phyloP scores from a whole-genome alignment of 805 yeast species.

The Ogataea pignaliae region DNA sequence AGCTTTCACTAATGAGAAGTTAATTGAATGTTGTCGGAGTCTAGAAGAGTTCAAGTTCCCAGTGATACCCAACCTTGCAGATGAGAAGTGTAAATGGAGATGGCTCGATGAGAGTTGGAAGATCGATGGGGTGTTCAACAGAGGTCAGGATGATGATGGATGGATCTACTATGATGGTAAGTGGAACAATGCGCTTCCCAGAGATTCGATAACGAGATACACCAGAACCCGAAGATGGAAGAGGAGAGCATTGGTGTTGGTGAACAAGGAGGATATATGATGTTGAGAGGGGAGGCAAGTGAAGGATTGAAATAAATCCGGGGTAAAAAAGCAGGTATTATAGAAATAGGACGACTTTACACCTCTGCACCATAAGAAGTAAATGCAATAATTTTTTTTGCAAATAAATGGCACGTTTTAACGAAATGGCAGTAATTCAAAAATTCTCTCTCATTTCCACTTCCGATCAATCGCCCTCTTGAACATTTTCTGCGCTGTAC shows the following conservation, averaged over 20 bases:
- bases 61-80: slow-evolving; percentile 26
- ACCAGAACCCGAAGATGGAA: slow-evolving; percentile 51
- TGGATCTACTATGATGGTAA: slow-evolving; percentile 52
- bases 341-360: no score
- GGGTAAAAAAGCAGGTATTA: no score
- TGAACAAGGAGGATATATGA: slow-evolving; percentile 1
- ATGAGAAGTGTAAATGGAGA: slow-evolving; percentile 43
- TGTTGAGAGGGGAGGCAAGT: no score
- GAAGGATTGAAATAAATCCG: no score
- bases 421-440: no score
- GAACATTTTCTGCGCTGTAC: no score
- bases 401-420: no score
- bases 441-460: no score
- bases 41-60: slow-evolving; percentile 45
- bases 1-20: slow-evolving; percentile 40
- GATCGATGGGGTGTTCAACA: slow-evolving; percentile 38
- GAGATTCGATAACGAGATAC: slow-evolving; percentile 45
- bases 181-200: slow-evolving; percentile 39
- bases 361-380: no score
- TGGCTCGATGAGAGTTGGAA: slow-evolving; percentile 56
- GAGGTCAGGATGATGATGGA: slow-evolving; percentile 36
- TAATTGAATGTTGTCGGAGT: slow-evolving; percentile 24
- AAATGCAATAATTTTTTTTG: no score
- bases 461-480: no score
- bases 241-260: slow-evolving; percentile 37